phyloP scores from a whole-genome alignment of 78 protist genomes.

The Dictyostelium capitatum region DNA sequence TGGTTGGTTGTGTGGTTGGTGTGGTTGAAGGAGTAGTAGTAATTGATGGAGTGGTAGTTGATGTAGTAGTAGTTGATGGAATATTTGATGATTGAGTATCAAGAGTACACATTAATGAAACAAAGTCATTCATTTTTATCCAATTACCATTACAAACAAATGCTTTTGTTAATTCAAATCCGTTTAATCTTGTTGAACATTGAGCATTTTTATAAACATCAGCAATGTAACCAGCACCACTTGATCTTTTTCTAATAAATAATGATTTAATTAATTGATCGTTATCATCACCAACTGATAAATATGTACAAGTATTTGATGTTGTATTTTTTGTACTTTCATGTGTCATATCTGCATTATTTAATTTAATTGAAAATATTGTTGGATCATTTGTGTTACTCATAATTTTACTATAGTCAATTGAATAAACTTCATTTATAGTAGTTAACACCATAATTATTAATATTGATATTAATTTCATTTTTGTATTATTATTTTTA shows the following conservation, averaged over 20 bases:
- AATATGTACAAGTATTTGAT: not conserved
- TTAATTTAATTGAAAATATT: not conserved
- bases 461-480: not conserved
- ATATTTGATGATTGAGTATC: not conserved
- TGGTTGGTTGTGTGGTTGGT: no score
- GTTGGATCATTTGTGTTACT: not conserved
- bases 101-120: not conserved
- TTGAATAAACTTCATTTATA: not conserved
- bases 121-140: not conserved
- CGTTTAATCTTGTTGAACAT: conserved; percentile 6
- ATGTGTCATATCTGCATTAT: not conserved
- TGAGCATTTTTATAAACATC: not conserved
- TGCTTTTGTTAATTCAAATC: not conserved
- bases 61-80: no score
- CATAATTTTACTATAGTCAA: not conserved
- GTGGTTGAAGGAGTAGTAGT: no score
- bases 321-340: not conserved
- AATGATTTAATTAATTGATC: not conserved
- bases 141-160: not conserved
- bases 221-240: not conserved
- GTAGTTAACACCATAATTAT: not conserved
- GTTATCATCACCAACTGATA: not conserved
- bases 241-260: not conserved
- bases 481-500: not conserved
- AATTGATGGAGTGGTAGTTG: no score